Conservation (phyloP, 306 rosid genomes). For the Ziziphus jujuba region DNA sequence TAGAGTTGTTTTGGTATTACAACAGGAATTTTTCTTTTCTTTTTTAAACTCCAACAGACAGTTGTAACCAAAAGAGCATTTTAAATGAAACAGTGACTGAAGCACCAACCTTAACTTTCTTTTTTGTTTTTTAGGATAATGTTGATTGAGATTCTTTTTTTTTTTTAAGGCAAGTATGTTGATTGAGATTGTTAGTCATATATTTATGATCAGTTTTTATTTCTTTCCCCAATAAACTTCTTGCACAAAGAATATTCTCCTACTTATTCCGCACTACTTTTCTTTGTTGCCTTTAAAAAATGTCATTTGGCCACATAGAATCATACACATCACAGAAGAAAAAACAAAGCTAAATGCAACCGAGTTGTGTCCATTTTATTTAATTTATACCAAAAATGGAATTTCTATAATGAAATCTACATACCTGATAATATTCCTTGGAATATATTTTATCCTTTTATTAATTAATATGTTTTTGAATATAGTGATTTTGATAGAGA, state of each 20-base stretch:
- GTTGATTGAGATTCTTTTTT: too few relatives aligned
- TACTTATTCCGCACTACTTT: background rate
- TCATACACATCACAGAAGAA: too few relatives aligned
- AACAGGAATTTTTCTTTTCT: too few relatives aligned
- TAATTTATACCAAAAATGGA: background rate
- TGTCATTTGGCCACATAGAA: too few relatives aligned
- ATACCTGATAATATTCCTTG: too few relatives aligned
- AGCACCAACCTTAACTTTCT: background rate
- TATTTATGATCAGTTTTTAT: background rate
- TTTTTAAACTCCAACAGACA: background rate
- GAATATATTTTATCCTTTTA: too few relatives aligned
- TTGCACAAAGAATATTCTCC: conserved; percentile 14
- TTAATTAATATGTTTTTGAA: too few relatives aligned
- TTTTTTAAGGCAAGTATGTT: background rate
- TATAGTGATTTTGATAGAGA: too few relatives aligned
- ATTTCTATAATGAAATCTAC: too few relatives aligned
- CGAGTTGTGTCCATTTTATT: background rate
- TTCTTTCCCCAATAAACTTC: background rate
- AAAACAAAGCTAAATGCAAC: background rate
- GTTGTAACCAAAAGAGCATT: background rate
- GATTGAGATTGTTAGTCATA: conserved; percentile 9
- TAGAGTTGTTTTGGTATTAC: too few relatives aligned
- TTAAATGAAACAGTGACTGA: background rate
- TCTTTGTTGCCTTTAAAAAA: too few relatives aligned
- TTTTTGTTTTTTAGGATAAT: background rate